Evolutionary conservation across 495 filamentous ascomycete genomes (phyloP), one percentile per base, ranked within the genome.

Genomic region (Penicillium waksmanii): DNA sequence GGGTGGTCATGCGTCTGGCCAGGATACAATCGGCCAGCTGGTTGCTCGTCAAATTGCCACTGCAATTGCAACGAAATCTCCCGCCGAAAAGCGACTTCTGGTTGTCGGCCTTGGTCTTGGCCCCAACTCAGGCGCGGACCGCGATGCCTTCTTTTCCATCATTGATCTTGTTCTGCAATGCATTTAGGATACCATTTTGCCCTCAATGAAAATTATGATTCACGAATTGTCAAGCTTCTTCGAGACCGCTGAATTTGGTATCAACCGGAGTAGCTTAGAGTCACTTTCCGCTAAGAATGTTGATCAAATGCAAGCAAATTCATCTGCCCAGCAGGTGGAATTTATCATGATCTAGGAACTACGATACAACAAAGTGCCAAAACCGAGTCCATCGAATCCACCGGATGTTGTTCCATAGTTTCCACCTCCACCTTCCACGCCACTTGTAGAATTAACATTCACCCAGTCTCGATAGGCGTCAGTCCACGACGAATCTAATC

Each of bases 21-120:
- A 93, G 38, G 92, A 97, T 62, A 90, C 89, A 0, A 66, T 94
- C 17, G 94, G 90, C 25, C 95, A 97, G 75, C 83, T 96, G 5
- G 87, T 92, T 69, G 92, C 92, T 38, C 89, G 89, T 51, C 93
- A 97, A 66, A 90, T 97, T 58, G 95, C 89, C 6, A 94, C 85
- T 65, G 84, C 86, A 12, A 84, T 98, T 58, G 75, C 84, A 34
- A 85, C 85, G 53, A 87, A 85, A 61, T 79, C 90, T 53, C 87
- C 90, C 4, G 79, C 89, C 18, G 95, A 98, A 72, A 86, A 81
- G 63, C 83, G 95, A 53, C 85, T 90, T 50, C 74, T 98, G 11
- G 81, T 98, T 3, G 75, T 97, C 17, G 95, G 93, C 0, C 71
- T 97, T 33, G 95, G 95, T 2, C 72, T 98, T 51, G 81, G 84